Conservation (phyloP, 2,329 filamentous ascomycete genomes). For the Cladophialophora chaetospira region DNA sequence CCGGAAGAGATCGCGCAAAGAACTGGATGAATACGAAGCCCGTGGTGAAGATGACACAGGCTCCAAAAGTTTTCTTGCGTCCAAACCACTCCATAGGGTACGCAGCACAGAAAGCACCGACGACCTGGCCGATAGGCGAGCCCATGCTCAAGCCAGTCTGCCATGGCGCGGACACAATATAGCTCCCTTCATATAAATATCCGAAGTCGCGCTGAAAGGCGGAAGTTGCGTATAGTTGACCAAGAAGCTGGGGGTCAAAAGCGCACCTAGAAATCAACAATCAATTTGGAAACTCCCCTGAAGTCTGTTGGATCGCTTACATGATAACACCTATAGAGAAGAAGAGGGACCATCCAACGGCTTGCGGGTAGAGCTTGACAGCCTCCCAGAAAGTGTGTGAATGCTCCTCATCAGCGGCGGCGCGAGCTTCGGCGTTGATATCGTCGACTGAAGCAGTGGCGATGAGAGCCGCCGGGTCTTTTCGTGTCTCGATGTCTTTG, state of each 20-base stretch:
- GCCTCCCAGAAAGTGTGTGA: constrained; percentile 41
- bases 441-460: constrained; percentile 30
- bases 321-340: constrained; percentile 40
- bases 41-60: constrained; percentile 29
- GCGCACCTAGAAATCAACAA: constrained; percentile 19
- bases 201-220: constrained; percentile 62
- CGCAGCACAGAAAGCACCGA: constrained; percentile 44
- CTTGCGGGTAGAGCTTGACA: constrained; percentile 48
- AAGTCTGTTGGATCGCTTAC: constrained; percentile 64
- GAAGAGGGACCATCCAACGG: constrained; percentile 42
- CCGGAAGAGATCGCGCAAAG: constrained; percentile 38
- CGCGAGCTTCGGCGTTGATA: constrained; percentile 35
- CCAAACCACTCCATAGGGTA: constrained; percentile 45
- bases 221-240: constrained; percentile 62
- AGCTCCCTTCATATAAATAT: constrained; percentile 46
- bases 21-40: constrained; percentile 34
- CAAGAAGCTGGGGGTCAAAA: constrained; percentile 66
- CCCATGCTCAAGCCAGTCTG: constrained; percentile 62
- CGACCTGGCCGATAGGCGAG: constrained; percentile 49
- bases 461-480: constrained; percentile 28
- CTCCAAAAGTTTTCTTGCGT: constrained; percentile 35
- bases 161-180: constrained; percentile 59
- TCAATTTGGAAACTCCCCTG: constrained; percentile 61
- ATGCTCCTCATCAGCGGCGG: constrained; percentile 41
- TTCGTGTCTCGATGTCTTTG: constrained; percentile 28